Evolutionary conservation across 2,329 filamentous ascomycete genomes (phyloP).

Genomic region (Penicillium crustosum): DNA sequence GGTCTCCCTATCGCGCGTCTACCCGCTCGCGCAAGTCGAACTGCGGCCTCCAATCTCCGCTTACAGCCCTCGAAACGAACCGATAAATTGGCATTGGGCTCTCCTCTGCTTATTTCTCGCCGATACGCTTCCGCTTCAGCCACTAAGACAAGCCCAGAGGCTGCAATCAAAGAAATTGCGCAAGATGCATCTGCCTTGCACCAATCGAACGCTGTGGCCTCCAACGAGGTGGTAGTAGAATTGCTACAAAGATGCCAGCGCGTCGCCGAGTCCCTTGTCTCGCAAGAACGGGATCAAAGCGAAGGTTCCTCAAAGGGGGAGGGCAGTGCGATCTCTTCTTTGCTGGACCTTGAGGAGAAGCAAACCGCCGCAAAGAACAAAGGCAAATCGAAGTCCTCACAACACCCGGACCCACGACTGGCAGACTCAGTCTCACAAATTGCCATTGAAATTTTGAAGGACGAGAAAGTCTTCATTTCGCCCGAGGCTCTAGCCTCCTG

Average conservation of each 20-base stretch:
- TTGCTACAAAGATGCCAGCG: constrained; percentile 39
- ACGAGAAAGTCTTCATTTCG: constrained; percentile 78
- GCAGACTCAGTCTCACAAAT: constrained; percentile 51
- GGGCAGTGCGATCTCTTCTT: constrained; percentile 42
- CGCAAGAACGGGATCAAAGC: constrained; percentile 25
- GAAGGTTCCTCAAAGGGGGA: constrained; percentile 23
- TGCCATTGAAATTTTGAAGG: constrained; percentile 69
- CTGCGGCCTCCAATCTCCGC: constrained; percentile 11
- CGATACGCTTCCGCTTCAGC: constrained; percentile 23
- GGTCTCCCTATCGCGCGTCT: constrained; percentile 23
- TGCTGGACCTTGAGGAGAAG: constrained; percentile 45
- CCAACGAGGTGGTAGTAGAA: constrained; percentile 36
- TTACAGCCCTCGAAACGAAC: constrained; percentile 21
- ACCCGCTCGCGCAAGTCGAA: constrained; percentile 9
- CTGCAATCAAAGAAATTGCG: constrained; percentile 33
- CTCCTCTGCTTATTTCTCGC: constrained; percentile 6
- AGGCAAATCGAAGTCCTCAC: constrained; percentile 25
- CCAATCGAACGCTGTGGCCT: constrained; percentile 32
- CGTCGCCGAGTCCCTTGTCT: constrained; percentile 33
- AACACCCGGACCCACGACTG: constrained; percentile 37
- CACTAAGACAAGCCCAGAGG: constrained; percentile 17
- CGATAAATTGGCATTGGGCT: constrained; percentile 5
- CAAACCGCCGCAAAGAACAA: constrained; percentile 19
- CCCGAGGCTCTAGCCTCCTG: constrained; percentile 70
- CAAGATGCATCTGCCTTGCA: constrained; percentile 31